A percentile compares a stretch with the other conserved stretches of the same genome.
phyloP scores from a whole-genome alignment of 345 rosid species.

The Pistacia vera region DNA sequence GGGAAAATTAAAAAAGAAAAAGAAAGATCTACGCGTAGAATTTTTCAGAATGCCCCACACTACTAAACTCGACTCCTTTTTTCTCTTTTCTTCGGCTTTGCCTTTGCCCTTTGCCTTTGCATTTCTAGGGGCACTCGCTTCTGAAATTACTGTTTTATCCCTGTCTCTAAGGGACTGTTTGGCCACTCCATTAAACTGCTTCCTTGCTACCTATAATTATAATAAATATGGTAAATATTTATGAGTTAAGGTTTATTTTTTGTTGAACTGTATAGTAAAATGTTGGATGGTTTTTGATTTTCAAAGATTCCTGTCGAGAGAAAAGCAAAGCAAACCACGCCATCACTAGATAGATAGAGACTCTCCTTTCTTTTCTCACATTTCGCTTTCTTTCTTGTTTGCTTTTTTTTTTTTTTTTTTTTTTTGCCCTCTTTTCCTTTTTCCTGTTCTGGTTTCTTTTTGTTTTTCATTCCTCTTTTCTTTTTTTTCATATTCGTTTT shows the following conservation, averaged over 20 bases:
- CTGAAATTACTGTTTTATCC: slow-evolving; percentile 25
- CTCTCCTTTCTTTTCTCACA: slow-evolving; percentile 32
- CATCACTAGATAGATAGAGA: slow-evolving; percentile 27
- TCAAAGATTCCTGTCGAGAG: slow-evolving; percentile 63
- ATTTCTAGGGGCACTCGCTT: slow-evolving; percentile 33
- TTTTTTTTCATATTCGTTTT: neutral
- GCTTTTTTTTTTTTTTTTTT: slow-evolving; percentile 22
- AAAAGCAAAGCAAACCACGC: slow-evolving; percentile 50
- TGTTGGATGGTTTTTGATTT: slow-evolving; percentile 30
- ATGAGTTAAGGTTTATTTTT: neutral
- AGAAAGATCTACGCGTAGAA: slow-evolving; percentile 20
- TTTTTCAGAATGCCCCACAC: slow-evolving; percentile 29
- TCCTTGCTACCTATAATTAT: no score
- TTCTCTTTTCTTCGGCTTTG: slow-evolving; percentile 3
- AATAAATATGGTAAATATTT: no score
- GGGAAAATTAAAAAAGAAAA: slow-evolving; percentile 3
- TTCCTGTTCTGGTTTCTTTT: slow-evolving; percentile 46
- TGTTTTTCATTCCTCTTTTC: slow-evolving; percentile 36
- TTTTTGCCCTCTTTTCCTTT: slow-evolving; percentile 24
- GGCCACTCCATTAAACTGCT: neutral
- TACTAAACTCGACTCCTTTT: neutral
- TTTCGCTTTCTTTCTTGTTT: slow-evolving; percentile 45
- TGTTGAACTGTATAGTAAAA: slow-evolving; percentile 11
- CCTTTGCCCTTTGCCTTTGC: neutral
- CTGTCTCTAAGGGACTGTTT: slow-evolving; percentile 17